A percentile compares a stretch with the other conserved stretches of the same genome.
Conservation (phyloP, 1,139 yeast species). For the Geotrichum aggregatum region DNA sequence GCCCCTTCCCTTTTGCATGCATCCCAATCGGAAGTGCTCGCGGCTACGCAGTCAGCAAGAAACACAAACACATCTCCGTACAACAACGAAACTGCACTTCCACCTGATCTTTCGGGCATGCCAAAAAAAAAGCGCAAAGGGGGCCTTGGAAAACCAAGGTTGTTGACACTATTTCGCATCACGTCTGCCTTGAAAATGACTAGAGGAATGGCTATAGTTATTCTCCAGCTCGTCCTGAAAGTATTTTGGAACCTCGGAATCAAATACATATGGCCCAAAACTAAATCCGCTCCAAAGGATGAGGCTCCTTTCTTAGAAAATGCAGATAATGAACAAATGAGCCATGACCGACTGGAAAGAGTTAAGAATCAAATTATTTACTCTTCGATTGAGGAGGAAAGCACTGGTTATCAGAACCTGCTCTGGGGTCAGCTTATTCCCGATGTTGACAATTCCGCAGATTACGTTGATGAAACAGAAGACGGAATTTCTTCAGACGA, state of each 20-base stretch:
- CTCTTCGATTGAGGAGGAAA: conserved; percentile 18
- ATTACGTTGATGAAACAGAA: conserved; percentile 23
- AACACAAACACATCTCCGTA: conserved; percentile 11
- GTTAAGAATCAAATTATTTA: conserved; percentile 25
- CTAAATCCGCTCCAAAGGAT: neutral
- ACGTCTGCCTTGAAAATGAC: conserved; percentile 9
- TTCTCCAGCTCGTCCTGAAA: conserved; percentile 9
- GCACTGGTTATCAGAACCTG: conserved; percentile 22
- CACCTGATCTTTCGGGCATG: conserved; percentile 12
- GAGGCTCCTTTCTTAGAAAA: neutral
- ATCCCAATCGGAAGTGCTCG: neutral
- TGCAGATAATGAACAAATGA: conserved; percentile 7
- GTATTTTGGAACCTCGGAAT: conserved; percentile 12
- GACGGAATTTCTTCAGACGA: conserved; percentile 26
- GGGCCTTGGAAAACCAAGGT: neutral
- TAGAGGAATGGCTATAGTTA: conserved; percentile 10
- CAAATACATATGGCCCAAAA: conserved; percentile 11
- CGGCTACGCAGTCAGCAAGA: neutral
- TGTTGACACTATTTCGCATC: conserved; percentile 12
- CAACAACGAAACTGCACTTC: conserved; percentile 13
- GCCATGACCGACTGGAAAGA: conserved; percentile 12
- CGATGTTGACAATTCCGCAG: conserved; percentile 30
- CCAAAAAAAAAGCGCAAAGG: neutral
- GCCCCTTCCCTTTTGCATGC: conserved; percentile 14
- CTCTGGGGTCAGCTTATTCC: conserved; percentile 29